Percentiles rank a stretch among this genome's conserved stretches.
phyloP scores from a whole-genome alignment of 805 yeast species.

The Priceomyces carsonii region DNA sequence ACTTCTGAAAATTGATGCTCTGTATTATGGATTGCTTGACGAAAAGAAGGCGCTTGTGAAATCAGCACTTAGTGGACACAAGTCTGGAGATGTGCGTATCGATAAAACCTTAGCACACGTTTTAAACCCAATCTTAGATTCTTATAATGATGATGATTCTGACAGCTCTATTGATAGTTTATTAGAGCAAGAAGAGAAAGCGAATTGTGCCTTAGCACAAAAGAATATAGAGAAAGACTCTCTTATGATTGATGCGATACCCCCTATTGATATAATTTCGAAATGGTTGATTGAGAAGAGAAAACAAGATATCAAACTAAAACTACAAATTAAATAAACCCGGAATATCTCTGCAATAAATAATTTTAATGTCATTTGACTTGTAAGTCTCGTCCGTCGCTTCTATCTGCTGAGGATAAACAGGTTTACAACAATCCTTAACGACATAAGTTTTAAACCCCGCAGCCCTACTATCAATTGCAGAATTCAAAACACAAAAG shows the following conservation, averaged over 20 bases:
- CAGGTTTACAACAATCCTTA: conserved; percentile 56
- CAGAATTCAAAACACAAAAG: conserved; percentile 79
- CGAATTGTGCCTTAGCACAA: conserved; percentile 19
- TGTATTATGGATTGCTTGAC: conserved; percentile 47
- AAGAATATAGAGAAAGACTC: conserved; percentile 13
- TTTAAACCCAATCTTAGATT: conserved; percentile 1
- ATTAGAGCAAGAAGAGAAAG: conserved; percentile 26
- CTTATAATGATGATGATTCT: conserved; percentile 2
- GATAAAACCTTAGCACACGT: no score
- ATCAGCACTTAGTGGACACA: no score
- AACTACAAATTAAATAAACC: conserved; percentile 31
- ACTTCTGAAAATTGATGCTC: conserved; percentile 25
- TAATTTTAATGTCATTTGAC: conserved; percentile 33
- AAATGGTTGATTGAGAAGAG: conserved; percentile 46
- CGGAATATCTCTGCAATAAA: conserved; percentile 11
- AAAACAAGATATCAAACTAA: conserved; percentile 42
- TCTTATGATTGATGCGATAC: conserved; percentile 23
- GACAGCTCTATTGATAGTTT: conserved; percentile 16
- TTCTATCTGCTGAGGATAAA: conserved; percentile 42
- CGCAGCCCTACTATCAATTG: conserved; percentile 58
- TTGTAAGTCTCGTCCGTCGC: conserved; percentile 36
- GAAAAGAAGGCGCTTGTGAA: no score
- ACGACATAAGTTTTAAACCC: conserved; percentile 71
- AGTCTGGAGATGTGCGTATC: no score
- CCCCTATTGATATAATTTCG: conserved; percentile 43